Evolutionary conservation across 805 yeast genomes (phyloP).

Genomic region (Geotrichum ghanense): DNA sequence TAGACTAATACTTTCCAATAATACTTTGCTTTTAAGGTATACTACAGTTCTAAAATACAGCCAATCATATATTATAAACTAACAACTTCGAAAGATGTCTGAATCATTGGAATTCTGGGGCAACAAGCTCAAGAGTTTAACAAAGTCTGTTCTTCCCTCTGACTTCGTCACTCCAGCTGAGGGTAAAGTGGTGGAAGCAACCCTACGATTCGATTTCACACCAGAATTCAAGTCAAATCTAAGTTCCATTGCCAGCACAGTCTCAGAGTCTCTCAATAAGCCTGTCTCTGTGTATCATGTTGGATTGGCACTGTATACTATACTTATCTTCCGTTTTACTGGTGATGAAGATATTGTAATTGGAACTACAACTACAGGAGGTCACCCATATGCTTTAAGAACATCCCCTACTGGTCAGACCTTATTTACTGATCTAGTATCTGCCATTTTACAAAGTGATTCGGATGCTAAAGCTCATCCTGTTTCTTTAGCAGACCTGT

Average conservation of each 20-base stretch:
- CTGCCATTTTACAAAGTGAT: constrained; percentile 32
- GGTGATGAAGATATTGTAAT: constrained; percentile 93
- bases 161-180: constrained; percentile 73
- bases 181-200: constrained; percentile 56
- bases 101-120: constrained; percentile 45
- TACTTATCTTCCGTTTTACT: constrained; percentile 65
- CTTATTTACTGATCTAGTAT: constrained; percentile 40
- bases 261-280: constrained; percentile 6
- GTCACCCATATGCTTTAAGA: constrained; percentile 50
- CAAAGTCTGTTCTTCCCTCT: constrained; percentile 78
- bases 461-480: constrained; percentile 23
- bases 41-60: too few species aligned
- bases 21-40: too few species aligned
- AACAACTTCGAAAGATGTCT: too few species aligned
- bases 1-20: too few species aligned
- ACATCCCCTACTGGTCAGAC: constrained; percentile 34
- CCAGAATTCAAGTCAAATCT: constrained; percentile 13
- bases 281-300: constrained; percentile 33
- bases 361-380: constrained; percentile 46
- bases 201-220: constrained; percentile 27
- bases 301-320: constrained; percentile 56
- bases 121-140: constrained; percentile 58
- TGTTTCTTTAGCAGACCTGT: constrained; percentile 45
- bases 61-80: too few species aligned
- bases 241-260: constrained; percentile 11